Evolutionary conservation across 1,139 yeast species (phyloP), one percentile per base, ranked within the genome.

Genomic region (Yamadazyma diospyri): DNA sequence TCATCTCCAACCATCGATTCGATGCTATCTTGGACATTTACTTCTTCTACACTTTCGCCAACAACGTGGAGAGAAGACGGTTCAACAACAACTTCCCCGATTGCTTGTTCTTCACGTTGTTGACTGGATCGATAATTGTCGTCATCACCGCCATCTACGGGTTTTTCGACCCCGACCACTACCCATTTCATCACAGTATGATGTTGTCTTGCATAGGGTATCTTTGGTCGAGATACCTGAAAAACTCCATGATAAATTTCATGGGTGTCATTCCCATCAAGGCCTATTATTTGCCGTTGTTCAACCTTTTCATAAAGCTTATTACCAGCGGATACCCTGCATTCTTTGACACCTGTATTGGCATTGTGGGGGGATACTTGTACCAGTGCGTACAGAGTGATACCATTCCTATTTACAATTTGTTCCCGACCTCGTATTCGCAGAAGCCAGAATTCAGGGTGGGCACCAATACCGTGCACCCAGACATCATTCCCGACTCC

Each of bases 311-410:
- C 1, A 59, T 73, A 45, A 64, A 72, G 34, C 52, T 73, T 31
- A 53, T 78, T 15, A 51, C 66, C 3, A 66, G 61, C 23, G 79
- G 80, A 1, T 56, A 47, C 22, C 37, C 53, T 4, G 40, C 66
- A 2, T 63, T 73, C 33, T 45, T 64, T 11, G 64, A 66, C 38
- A 59, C 74, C 0, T 38, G 70, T 2, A 48, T 69, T 12, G 84
- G 85, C 1, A 67, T 75, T 40, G 47, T 62, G 6, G 71, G 74
- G 2, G 83, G 80, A 0, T 78, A 78, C 46, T 44, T 75, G 14
- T 78, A 78, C 53, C 77, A 73, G 41, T 78, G 85, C 47, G 51
- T 76, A 21, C 81, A 77, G 45, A 72, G 81, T 1, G 58, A 61
- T 25, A 73, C 83, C 1, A 43, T 70, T 20, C 74, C 75, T 2